Percentiles rank a stretch among this genome's conserved stretches.
Evolutionary conservation across 495 filamentous ascomycete species (phyloP).

Genomic region (Glutinoglossum americanum): DNA sequence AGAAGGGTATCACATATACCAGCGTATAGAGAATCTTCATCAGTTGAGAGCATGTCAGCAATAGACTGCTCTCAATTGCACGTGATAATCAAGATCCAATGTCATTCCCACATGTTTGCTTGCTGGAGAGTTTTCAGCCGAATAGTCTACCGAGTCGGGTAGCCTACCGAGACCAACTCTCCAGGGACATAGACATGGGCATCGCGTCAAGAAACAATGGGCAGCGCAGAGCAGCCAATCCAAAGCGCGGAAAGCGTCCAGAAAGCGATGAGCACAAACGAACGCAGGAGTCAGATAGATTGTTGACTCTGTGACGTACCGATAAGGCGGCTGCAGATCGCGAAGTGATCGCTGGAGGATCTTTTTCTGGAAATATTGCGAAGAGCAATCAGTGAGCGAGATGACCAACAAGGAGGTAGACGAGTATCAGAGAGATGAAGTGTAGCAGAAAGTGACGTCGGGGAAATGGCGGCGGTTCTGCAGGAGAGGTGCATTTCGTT

Average conservation of each 20-base stretch:
- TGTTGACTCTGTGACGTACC: conserved; percentile 18
- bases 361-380: conserved; percentile 8
- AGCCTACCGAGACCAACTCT: not conserved
- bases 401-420: not conserved
- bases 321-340: conserved; percentile 27
- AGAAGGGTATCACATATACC: conserved; percentile 81
- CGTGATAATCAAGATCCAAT: not conserved
- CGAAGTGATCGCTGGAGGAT: conserved; percentile 26
- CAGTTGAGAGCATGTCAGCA: not conserved
- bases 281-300: not conserved
- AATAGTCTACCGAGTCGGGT: not conserved
- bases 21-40: conserved; percentile 50
- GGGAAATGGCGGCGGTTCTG: conserved; percentile 4
- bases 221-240: not conserved
- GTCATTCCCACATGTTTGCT: not conserved
- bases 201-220: not conserved
- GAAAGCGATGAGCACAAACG: not conserved
- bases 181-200: not conserved
- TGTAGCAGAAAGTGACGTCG: conserved; percentile 2
- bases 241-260: not conserved
- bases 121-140: not conserved
- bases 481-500: conserved; percentile 6
- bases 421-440: conserved; percentile 4
- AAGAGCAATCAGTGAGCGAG: not conserved
- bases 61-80: not conserved